phyloP scores from a whole-genome alignment of 495 filamentous ascomycete genomes.

The Recurvomyces mirabilis region DNA sequence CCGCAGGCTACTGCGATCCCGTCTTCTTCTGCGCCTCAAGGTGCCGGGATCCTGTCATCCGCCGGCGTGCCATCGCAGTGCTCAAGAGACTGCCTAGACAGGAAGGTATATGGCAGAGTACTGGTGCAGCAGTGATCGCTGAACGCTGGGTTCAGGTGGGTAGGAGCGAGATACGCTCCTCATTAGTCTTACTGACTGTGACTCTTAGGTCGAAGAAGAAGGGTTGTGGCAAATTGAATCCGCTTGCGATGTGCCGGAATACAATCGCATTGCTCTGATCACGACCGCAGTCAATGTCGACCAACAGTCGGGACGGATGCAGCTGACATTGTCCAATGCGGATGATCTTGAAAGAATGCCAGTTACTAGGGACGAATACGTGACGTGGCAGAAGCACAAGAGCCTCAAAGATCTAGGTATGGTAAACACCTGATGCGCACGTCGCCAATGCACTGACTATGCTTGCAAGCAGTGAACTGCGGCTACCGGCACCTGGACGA shows the following conservation, averaged over 20 bases:
- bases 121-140: conserved; percentile 42
- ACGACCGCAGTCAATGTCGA: conserved; percentile 31
- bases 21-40: conserved; percentile 47
- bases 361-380: no score
- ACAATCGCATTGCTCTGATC: conserved; percentile 41
- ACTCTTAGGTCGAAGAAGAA: no score
- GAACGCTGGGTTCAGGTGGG: conserved; percentile 44
- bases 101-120: conserved; percentile 56
- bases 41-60: conserved; percentile 45
- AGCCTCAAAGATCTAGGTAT: no score
- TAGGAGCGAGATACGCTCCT: no score
- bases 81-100: conserved; percentile 42
- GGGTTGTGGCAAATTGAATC: conserved; percentile 35
- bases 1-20: conserved; percentile 43
- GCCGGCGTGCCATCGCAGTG: conserved; percentile 45
- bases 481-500: no score
- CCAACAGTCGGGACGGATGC: conserved; percentile 52
- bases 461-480: no score
- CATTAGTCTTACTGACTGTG: no score
- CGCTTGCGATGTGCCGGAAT: conserved; percentile 47
- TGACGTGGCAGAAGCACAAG: no score
- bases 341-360: no score
- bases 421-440: no score
- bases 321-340: no score
- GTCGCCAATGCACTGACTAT: no score